Percentiles rank a stretch among this genome's conserved stretches.
These are phyloP conservation scores for Amorphotheca resinae DNA, from an alignment of 495 filamentous ascomycete species.

Conservation along the genomic window DNA sequence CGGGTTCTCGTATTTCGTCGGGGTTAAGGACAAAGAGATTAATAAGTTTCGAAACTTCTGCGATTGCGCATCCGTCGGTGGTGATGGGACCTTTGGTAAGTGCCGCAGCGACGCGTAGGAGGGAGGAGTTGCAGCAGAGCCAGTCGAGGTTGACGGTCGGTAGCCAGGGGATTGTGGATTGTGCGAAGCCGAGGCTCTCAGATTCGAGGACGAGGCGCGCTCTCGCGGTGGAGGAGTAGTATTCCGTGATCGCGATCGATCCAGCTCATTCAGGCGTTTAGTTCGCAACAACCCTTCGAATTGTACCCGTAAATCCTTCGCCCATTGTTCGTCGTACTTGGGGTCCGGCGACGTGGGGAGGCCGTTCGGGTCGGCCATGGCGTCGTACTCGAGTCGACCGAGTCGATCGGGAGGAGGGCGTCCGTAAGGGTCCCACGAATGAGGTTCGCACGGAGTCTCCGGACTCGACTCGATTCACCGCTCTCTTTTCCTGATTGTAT, in stretches of 20 bases:
- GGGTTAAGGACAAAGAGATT: slow-evolving; percentile 67
- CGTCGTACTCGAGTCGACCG: slow-evolving; percentile 12
- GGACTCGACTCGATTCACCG: no score
- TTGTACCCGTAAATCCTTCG: slow-evolving; percentile 38
- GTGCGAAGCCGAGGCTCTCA: slow-evolving; percentile 20
- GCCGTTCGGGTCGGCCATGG: slow-evolving; percentile 19
- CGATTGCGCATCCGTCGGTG: slow-evolving; percentile 58
- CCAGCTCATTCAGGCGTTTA: slow-evolving; percentile 66
- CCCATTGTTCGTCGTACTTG: slow-evolving; percentile 40
- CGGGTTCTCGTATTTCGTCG: slow-evolving; percentile 92
- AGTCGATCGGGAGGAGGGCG: neutral
- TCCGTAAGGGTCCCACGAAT: neutral
- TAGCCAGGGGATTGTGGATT: slow-evolving; percentile 22
- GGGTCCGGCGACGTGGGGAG: slow-evolving; percentile 11
- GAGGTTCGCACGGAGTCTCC: neutral
- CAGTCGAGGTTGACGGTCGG: slow-evolving; percentile 29
- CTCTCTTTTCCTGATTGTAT: neutral
- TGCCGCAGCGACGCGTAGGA: slow-evolving; percentile 57
- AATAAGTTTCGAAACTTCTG: slow-evolving; percentile 78
- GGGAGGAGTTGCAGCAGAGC: slow-evolving; percentile 32
- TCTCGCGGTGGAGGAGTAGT: slow-evolving; percentile 42
- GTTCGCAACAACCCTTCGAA: slow-evolving; percentile 71
- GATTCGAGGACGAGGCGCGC: slow-evolving; percentile 30
- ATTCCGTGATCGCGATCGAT: slow-evolving; percentile 39
- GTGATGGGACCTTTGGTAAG: slow-evolving; percentile 67